Base-by-base conservation (phyloP, 441 rosid species). In the Raphanus hybrid region DNA sequence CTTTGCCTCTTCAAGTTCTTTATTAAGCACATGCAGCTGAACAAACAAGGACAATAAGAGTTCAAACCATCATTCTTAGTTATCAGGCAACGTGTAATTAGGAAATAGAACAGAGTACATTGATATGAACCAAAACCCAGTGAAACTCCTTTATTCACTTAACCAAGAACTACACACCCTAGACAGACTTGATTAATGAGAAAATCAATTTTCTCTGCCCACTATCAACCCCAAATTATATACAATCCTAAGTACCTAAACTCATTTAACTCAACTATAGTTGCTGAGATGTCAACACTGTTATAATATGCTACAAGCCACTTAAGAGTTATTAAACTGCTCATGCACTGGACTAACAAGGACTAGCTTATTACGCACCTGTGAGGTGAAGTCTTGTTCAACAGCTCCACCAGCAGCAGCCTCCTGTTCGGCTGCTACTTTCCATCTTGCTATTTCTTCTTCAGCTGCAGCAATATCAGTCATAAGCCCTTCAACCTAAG, bases 351-450 rank as follows among this genome's bases (percentile, higher is more conserved):
- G 63, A 48, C n/a, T n/a, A n/a, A n/a, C n/a, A n/a, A n/a, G n/a
- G n/a, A n/a, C 26, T 34, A 34, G 2, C 0, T 65, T 71, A 41
- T 41, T 10, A 65, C 76, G 32, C n/a, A 93, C 99, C 97, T 90
- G 91, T 39, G 88, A 81, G 9, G 85, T 72, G 75, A 87, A 86
- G 68, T 93, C 96, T 78, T 87, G 92, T 78, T 95, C 99, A 80
- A 95, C 90, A 73, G 92, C 96, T 86, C 91, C 83, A 60, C 97
- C 99, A 9, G 98, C 98, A 75, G 90, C 97, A 80, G 99, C 99
- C 83, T 93, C 99, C 74, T 95, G 89, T 87, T 93, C 99, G 60
- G 98, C 99, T 78, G 99, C 99, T 54, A 86, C 88, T 90, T 93
- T 95, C 99, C 98, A 95, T 84, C 98, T 87, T 39, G 86, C 65